Percentiles rank a stretch among this genome's conserved stretches.
phyloP scores from a whole-genome alignment of 768 basidiomycete species.

The Kwoniella dendrophila region DNA sequence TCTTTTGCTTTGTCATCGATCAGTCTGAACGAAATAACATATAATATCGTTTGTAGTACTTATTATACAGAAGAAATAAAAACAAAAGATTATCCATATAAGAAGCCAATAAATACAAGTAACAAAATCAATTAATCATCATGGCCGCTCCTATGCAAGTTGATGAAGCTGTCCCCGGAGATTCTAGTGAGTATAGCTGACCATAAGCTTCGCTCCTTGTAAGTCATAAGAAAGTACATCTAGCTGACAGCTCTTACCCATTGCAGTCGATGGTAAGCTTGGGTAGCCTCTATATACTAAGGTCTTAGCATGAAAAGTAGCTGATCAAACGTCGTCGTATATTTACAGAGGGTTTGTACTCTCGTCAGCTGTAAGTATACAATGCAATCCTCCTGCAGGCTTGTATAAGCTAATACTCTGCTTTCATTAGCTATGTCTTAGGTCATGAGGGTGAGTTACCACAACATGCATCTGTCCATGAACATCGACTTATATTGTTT shows the following conservation, averaged over 20 bases:
- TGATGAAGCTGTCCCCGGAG: slow-evolving; percentile 47
- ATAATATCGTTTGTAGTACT: no score
- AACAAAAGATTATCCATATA: no score
- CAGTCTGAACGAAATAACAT: no score
- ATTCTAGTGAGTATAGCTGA: slow-evolving; percentile 45
- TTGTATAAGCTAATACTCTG: slow-evolving; percentile 15
- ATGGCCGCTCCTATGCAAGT: slow-evolving; percentile 54
- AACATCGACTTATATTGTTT: slow-evolving; percentile 21
- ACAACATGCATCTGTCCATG: neutral
- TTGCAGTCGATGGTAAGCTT: slow-evolving; percentile 50
- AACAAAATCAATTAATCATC: neutral
- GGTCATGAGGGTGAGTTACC: slow-evolving; percentile 83
- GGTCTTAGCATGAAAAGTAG: neutral
- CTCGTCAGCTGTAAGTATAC: slow-evolving; percentile 51
- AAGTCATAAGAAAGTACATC: no score
- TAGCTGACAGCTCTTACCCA: slow-evolving; percentile 5
- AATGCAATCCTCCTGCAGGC: neutral
- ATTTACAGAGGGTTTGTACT: slow-evolving; percentile 51
- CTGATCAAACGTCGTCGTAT: slow-evolving; percentile 16
- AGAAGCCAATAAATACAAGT: no score
- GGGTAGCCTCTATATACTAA: neutral
- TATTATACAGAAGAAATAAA: no score
- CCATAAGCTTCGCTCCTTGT: neutral
- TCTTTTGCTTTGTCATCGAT: no score
- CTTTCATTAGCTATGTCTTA: slow-evolving; percentile 70